These are phyloP conservation scores for Spatholobus suberectus DNA, from an alignment of 306 rosid genomes.

Conservation along the genomic window DNA sequence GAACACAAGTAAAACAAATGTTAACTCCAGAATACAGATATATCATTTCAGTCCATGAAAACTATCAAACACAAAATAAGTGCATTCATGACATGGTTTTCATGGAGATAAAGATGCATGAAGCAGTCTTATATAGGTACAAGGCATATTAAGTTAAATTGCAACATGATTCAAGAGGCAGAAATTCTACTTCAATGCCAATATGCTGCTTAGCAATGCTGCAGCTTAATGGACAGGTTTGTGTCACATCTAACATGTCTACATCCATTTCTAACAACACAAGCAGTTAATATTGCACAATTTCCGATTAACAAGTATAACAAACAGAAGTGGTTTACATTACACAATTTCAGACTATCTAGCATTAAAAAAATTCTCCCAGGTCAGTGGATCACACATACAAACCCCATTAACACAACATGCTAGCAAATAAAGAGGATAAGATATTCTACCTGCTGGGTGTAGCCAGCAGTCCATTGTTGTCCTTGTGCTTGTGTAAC, in stretches of 20 bases:
- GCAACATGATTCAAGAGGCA: background rate
- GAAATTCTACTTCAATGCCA: slow-evolving; percentile 4
- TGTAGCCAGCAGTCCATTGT: slow-evolving; percentile 93
- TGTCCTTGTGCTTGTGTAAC: slow-evolving; percentile 90
- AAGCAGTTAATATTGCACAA: background rate
- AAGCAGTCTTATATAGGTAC: background rate
- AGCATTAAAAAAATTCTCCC: background rate
- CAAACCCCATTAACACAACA: background rate
- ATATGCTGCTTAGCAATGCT: background rate
- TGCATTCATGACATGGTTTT: background rate
- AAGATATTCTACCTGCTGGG: slow-evolving; percentile 70
- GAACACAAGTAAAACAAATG: background rate
- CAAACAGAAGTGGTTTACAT: background rate
- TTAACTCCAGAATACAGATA: background rate
- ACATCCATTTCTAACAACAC: slow-evolving; percentile 11
- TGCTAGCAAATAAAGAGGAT: background rate
- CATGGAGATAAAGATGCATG: background rate
- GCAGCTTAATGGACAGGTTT: background rate
- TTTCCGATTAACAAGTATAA: background rate
- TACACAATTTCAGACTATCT: background rate
- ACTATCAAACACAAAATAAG: background rate
- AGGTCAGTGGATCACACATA: background rate
- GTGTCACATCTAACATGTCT: background rate
- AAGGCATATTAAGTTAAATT: background rate
- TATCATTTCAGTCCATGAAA: background rate